Evolutionary conservation across 768 basidiomycete genomes (phyloP), one percentile per base, ranked within the genome.

Genomic region (Megacollybia marginata): DNA sequence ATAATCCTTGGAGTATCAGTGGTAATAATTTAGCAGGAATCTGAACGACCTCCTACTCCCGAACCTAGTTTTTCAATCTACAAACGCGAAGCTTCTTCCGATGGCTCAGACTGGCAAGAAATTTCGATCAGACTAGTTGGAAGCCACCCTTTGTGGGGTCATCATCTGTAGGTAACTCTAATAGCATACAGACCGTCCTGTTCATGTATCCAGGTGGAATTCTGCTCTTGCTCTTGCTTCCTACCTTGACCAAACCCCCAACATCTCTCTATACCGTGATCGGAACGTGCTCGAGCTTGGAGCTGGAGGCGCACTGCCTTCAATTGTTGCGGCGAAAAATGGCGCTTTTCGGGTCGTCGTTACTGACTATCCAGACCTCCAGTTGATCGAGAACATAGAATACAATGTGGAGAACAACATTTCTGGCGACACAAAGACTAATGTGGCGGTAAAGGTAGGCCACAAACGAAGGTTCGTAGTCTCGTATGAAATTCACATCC

Each of bases 221-320:
- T 87, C 89, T 2, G 80, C 87, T 2, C 69, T 83, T 4, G 75
- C 83, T 0, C 75, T 91, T 45, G 85, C 88, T 11, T 71, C 79
- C 0, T 88, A 82, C 60, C 69, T 90, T 2, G 86, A 89, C 52
- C 9, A 45, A 13, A 5, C 44, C 12, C 62, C 65, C 10, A 72
- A 83, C 48, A 57, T 59, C 0, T 62, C 71, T 1, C 55, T 85
- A 0, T 82, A 79, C 42, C 69, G 65, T 33, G 65, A 62, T 44
- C 54, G 56, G 8, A 64, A 58, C 20, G 81, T 97, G 0, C 71
- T 97, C 1, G 96, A 99, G 63, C 78, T 98, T 0, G 96, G 96
- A 0, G 96, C 96, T 0, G 96, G 93, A 0, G 94, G 91, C 1
- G 95, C 84, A 2, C 70, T 98, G 6, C 96, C 96, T 0, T 82